A percentile compares a stretch with the other conserved stretches of the same genome.
Conservation (phyloP, 2,329 filamentous ascomycete genomes). For the Calonectria fujianensis region DNA sequence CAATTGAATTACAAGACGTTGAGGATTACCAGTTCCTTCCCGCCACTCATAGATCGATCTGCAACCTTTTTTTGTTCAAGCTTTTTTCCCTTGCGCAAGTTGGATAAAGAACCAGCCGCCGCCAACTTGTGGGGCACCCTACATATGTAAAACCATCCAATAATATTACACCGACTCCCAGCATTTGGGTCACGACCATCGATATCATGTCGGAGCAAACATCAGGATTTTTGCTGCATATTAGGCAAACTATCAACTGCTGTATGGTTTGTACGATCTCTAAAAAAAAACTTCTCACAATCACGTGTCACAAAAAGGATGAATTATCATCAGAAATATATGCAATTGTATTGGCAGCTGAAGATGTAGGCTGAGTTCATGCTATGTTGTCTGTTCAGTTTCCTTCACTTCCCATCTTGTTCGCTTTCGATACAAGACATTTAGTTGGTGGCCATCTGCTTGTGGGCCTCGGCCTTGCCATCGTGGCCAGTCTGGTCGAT, state of each 20-base stretch:
- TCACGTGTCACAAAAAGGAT: neutral
- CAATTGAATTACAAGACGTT: neutral
- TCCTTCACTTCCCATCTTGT: constrained; percentile 35
- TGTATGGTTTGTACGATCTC: rapidly evolving
- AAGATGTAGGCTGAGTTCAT: neutral
- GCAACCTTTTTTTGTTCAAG: neutral
- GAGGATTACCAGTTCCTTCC: neutral
- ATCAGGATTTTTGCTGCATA: rapidly evolving
- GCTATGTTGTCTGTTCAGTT: constrained; percentile 1
- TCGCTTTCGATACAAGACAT: constrained; percentile 23
- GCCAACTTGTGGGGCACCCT: neutral
- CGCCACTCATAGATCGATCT: neutral
- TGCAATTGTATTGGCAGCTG: constrained; percentile 4
- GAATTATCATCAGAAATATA: neutral
- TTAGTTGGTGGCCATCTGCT: constrained; percentile 60
- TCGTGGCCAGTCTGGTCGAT: constrained; percentile 64
- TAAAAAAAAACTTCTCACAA: neutral
- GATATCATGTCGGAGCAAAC: rapidly evolving
- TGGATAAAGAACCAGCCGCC: neutral
- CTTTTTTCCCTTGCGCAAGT: too few relatives aligned
- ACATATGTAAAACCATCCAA: neutral
- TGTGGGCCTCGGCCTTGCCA: constrained; percentile 65
- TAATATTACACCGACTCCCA: neutral
- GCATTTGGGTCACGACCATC: neutral
- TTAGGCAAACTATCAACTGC: neutral